These are phyloP conservation scores for Globisporangium cederbergense DNA, from an alignment of 352 stramenopile genomes.

Conservation along the genomic window DNA sequence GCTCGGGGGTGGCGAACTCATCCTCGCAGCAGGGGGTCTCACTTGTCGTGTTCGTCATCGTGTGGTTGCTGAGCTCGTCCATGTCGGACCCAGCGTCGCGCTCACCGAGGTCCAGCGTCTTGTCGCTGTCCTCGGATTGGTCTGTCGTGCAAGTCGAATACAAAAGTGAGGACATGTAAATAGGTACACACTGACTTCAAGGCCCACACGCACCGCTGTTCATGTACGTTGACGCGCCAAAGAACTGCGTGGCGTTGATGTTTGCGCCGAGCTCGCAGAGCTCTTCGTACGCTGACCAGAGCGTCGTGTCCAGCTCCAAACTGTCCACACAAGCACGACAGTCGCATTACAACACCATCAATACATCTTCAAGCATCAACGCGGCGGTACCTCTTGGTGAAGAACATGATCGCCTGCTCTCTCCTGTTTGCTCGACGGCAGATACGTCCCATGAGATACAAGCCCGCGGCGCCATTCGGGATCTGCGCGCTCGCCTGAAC, in stretches of 20 bases:
- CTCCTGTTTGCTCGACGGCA: slow-evolving; percentile 85
- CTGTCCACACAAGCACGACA: slow-evolving; percentile 25
- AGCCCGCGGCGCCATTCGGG: slow-evolving; percentile 86
- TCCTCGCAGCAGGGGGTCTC: slow-evolving; percentile 22
- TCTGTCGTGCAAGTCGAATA: neutral
- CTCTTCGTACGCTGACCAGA: slow-evolving; percentile 92
- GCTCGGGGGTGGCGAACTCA: slow-evolving; percentile 31
- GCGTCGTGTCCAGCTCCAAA: slow-evolving; percentile 87
- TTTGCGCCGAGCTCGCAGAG: slow-evolving; percentile 91
- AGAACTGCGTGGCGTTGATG: slow-evolving; percentile 61
- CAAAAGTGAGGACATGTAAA: neutral
- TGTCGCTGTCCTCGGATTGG: slow-evolving; percentile 15
- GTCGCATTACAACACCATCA: neutral
- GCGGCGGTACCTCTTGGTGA: slow-evolving; percentile 63
- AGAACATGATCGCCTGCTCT: slow-evolving; percentile 90
- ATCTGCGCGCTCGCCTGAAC: slow-evolving; percentile 36
- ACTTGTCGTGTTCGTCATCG: slow-evolving; percentile 20
- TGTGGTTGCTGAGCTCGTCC: slow-evolving; percentile 24
- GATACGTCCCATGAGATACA: slow-evolving; percentile 91
- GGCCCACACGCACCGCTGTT: slow-evolving; percentile 15
- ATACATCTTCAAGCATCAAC: slow-evolving; percentile 11
- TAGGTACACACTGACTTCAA: neutral
- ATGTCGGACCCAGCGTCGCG: slow-evolving; percentile 12
- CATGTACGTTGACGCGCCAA: slow-evolving; percentile 49
- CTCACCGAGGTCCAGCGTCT: slow-evolving; percentile 17